A percentile compares a stretch with the other conserved stretches of the same genome.
phyloP scores from a whole-genome alignment of 2,329 filamentous ascomycete species.

The Lomentospora prolificans region DNA sequence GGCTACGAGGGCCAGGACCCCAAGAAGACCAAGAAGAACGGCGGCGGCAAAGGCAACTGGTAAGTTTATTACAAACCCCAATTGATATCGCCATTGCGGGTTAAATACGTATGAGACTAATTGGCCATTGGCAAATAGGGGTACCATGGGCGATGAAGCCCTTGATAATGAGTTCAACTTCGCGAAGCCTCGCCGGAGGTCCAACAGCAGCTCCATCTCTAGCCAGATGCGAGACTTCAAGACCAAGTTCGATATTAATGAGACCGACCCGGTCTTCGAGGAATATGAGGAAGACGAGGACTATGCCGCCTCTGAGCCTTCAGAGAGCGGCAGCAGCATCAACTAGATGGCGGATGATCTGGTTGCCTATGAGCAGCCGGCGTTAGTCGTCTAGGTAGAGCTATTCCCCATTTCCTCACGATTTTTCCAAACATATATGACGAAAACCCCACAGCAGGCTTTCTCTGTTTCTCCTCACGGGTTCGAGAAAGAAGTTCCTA shows the following conservation, averaged over 20 bases:
- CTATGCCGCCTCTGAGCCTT: constrained; percentile 37
- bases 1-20: constrained; percentile 75
- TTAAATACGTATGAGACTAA: not conserved
- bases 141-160: constrained; percentile 71
- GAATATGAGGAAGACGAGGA: constrained; percentile 62
- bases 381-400: not conserved
- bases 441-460: not conserved
- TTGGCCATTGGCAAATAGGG: constrained; percentile 48
- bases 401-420: not conserved
- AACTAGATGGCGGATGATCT: not conserved
- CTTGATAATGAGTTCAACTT: constrained; percentile 78
- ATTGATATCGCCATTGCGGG: not conserved
- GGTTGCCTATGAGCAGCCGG: not conserved
- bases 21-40: constrained; percentile 95
- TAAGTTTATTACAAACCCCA: constrained; percentile 44
- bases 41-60: constrained; percentile 89
- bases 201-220: constrained; percentile 74
- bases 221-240: constrained; percentile 70
- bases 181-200: constrained; percentile 78
- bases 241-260: constrained; percentile 92
- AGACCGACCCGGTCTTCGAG: constrained; percentile 86
- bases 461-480: not conserved
- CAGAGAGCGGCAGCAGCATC: constrained; percentile 47
- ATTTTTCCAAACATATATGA: not conserved
- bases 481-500: not conserved